phyloP scores from a whole-genome alignment of 805 yeast species.

The Metschnikowia kofuensis region DNA sequence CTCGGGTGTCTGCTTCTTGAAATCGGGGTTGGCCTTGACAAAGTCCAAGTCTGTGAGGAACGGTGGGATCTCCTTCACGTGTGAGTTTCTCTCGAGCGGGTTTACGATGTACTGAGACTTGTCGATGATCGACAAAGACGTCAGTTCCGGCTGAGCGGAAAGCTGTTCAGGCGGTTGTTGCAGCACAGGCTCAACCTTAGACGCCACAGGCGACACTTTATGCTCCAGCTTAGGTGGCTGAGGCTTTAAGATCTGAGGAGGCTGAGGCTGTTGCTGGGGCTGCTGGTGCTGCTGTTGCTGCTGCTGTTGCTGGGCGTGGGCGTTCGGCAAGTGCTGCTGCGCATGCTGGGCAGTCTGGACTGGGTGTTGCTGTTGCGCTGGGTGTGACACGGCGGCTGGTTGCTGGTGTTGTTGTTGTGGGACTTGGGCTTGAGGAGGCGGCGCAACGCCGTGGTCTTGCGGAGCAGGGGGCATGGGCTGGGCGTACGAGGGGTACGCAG shows the following conservation, averaged over 20 bases:
- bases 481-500: slow-evolving; percentile 27
- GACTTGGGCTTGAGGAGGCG: slow-evolving; percentile 23
- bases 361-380: slow-evolving; percentile 14
- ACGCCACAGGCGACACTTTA: slow-evolving; percentile 14
- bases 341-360: slow-evolving; percentile 12
- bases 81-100: slow-evolving; percentile 47
- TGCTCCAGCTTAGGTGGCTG: slow-evolving; percentile 9
- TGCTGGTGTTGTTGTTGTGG: slow-evolving; percentile 25
- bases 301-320: slow-evolving; percentile 1
- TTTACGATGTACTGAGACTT: slow-evolving; percentile 41
- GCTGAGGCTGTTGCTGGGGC: slow-evolving; percentile 5
- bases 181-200: slow-evolving; percentile 16
- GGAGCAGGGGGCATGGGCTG: slow-evolving; percentile 18
- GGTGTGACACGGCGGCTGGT: not conserved
- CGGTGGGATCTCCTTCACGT: slow-evolving; percentile 77
- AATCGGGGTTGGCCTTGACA: slow-evolving; percentile 66
- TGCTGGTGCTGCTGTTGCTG: not conserved
- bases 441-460: slow-evolving; percentile 8
- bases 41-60: slow-evolving; percentile 79
- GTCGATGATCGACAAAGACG: slow-evolving; percentile 36
- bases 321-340: not conserved
- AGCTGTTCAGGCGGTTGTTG: not conserved
- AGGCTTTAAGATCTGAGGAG: slow-evolving; percentile 13
- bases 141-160: slow-evolving; percentile 13
- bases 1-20: slow-evolving; percentile 79